Conservation (phyloP, 2,329 filamentous ascomycete species). For the Orbilia blumenaviensis region DNA sequence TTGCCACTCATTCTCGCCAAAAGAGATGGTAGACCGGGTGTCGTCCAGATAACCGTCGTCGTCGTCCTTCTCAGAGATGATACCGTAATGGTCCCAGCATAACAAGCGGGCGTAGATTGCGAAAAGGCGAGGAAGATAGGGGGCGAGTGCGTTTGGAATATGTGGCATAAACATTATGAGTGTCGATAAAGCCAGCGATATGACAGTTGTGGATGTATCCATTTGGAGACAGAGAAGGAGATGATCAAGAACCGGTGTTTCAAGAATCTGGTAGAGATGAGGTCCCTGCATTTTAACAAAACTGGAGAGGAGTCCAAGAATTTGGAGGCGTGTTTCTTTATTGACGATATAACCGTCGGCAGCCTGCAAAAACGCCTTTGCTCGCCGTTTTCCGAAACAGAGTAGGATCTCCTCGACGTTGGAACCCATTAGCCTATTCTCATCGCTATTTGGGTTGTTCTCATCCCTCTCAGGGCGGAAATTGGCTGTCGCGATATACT, state of each 20-base stretch:
- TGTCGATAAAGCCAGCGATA: conserved; percentile 78
- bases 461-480: conserved; percentile 59
- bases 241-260: conserved; percentile 76
- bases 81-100: conserved; percentile 74
- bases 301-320: conserved; percentile 73
- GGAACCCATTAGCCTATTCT: conserved; percentile 61
- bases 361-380: conserved; percentile 73
- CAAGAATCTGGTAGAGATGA: conserved; percentile 76
- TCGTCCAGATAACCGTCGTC: conserved; percentile 35
- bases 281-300: conserved; percentile 81
- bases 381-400: conserved; percentile 72
- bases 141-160: conserved; percentile 76
- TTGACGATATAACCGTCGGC: conserved; percentile 74
- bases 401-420: conserved; percentile 67
- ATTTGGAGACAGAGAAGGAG: conserved; percentile 77
- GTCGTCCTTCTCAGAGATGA: conserved; percentile 34
- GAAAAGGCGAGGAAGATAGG: conserved; percentile 77
- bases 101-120: conserved; percentile 81
- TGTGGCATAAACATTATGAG: conserved; percentile 84
- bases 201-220: conserved; percentile 78
- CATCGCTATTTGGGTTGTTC: conserved; percentile 61
- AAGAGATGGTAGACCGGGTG: conserved; percentile 51
- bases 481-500: conserved; percentile 67
- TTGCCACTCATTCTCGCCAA: conserved; percentile 68
- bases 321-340: conserved; percentile 71